These are phyloP conservation scores for Vanrija sp. DNA, from an alignment of 1,284 basidiomycete species.

Conservation along the genomic window DNA sequence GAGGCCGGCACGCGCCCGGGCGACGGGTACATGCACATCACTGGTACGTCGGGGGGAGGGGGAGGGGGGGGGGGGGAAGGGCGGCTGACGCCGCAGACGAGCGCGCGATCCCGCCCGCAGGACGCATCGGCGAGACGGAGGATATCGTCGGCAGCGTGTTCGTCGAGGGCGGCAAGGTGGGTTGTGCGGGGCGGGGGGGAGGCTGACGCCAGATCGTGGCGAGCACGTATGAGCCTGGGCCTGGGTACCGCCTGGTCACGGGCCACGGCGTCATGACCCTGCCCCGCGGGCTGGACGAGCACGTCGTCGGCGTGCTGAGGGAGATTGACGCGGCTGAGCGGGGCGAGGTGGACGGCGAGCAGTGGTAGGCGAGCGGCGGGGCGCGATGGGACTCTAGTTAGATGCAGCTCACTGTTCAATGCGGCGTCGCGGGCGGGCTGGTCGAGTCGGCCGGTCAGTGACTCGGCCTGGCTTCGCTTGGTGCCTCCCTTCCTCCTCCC, in stretches of 20 bases:
- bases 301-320: constrained; percentile 32
- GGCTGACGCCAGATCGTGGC: constrained; percentile 29
- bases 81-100: constrained; percentile 33
- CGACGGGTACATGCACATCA: constrained; percentile 48
- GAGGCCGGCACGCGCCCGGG: constrained; percentile 41
- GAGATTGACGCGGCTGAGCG: constrained; percentile 29
- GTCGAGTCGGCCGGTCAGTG: too few relatives aligned
- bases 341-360: neutral
- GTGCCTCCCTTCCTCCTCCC: too few relatives aligned
- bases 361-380: too few relatives aligned
- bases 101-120: constrained; percentile 42
- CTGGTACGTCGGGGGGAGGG: constrained; percentile 26
- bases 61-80: neutral
- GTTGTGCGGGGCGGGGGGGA: neutral
- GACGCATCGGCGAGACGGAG: constrained; percentile 48
- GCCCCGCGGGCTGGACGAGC: constrained; percentile 40
- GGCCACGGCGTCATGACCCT: constrained; percentile 38
- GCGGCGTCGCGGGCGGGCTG: too few relatives aligned
- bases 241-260: constrained; percentile 44
- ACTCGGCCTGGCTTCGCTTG: too few relatives aligned
- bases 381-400: too few relatives aligned
- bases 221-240: constrained; percentile 42
- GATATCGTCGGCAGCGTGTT: constrained; percentile 48
- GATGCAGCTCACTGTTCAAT: too few relatives aligned
- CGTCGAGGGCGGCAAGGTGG: constrained; percentile 44